A percentile compares a stretch with the other conserved stretches of the same genome.
Conservation (phyloP, 2,329 filamentous ascomycete species). For the Colletotrichum eleusines region DNA sequence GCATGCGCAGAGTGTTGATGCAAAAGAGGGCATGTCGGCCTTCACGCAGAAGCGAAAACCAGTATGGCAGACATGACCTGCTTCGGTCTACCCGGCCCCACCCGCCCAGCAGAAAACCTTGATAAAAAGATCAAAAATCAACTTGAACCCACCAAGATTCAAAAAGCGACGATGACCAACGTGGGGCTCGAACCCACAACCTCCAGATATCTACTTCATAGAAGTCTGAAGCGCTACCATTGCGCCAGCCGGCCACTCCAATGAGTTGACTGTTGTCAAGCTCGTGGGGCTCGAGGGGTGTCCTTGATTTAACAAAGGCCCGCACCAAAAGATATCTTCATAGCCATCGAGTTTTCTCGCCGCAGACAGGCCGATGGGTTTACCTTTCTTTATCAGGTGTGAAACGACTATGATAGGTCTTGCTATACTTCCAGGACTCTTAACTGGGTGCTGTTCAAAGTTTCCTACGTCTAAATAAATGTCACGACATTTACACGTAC, state of each 20-base stretch:
- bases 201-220: conserved; percentile 28
- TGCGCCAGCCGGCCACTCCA: conserved; percentile 36
- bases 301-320: rapidly evolving
- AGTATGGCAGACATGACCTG: conserved; percentile 42
- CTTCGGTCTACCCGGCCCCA: background rate
- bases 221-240: conserved; percentile 42
- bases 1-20: conserved; percentile 48
- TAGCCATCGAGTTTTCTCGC: no score
- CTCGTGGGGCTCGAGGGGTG: background rate
- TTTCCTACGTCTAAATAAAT: no score
- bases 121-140: background rate
- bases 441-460: no score
- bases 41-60: conserved; percentile 47
- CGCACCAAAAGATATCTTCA: no score
- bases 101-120: background rate
- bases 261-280: background rate
- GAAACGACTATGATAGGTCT: no score
- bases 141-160: rapidly evolving
- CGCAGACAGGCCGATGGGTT: no score
- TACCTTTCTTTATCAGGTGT: no score
- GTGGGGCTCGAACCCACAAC: conserved; percentile 41
- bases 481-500: no score
- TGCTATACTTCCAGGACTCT: no score
- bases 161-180: conserved; percentile 18
- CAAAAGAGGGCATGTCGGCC: conserved; percentile 47